A percentile compares a stretch with the other conserved stretches of the same genome.
phyloP scores from a whole-genome alignment of 305 asterid genomes.

The Fraxinus angustifolia region DNA sequence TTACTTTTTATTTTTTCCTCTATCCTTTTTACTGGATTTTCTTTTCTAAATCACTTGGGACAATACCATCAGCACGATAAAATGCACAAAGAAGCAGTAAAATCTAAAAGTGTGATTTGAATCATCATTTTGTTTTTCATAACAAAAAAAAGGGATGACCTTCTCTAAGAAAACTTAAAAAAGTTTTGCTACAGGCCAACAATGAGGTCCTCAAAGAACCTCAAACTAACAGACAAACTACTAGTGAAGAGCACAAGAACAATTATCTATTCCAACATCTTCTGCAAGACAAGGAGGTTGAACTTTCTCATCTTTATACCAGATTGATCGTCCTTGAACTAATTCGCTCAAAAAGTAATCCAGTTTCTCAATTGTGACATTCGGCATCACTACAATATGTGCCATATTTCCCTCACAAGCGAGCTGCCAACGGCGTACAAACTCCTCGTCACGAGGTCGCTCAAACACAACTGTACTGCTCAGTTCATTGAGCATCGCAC shows the following conservation, averaged over 20 bases:
- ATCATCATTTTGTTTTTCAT: not conserved
- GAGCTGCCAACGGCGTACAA: constrained; percentile 88
- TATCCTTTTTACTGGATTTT: not conserved
- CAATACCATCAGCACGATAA: not conserved
- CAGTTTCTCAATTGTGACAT: constrained; percentile 65
- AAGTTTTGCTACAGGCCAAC: constrained; percentile 19
- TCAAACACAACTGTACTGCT: constrained; percentile 89
- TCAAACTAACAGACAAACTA: constrained; percentile 25
- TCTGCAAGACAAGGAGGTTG: constrained; percentile 71
- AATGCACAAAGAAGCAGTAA: not conserved
- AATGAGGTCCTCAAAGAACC: constrained; percentile 18
- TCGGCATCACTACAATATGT: constrained; percentile 86
- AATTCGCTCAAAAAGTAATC: constrained; percentile 62
- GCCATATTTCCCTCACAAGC: constrained; percentile 86
- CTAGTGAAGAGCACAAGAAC: constrained; percentile 64
- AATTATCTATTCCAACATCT: constrained; percentile 60
- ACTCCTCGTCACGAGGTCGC: constrained; percentile 69
- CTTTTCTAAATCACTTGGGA: not conserved
- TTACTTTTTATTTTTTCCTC: not conserved
- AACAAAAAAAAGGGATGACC: not conserved
- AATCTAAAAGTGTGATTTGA: not conserved
- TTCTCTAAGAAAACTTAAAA: not conserved
- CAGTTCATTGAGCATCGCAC: constrained; percentile 84
- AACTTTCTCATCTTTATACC: constrained; percentile 52
- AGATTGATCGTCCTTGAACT: constrained; percentile 45